A percentile compares a stretch with the other conserved stretches of the same genome.
Evolutionary conservation across 176 grass and related monocot genomes (phyloP).

Genomic region (Carex myosuroides): DNA sequence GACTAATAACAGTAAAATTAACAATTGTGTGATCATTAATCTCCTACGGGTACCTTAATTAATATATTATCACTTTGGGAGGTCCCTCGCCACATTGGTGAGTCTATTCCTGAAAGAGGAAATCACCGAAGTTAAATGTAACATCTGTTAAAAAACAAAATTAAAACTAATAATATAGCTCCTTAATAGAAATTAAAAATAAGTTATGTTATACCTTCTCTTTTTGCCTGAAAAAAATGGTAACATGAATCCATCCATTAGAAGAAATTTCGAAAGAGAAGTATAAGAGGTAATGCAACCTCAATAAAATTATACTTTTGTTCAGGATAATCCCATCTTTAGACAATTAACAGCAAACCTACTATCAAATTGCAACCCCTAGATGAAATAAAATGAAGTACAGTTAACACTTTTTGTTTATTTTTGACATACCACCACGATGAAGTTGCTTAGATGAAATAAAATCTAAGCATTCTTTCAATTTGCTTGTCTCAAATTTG

Average conservation of each 20-base stretch:
- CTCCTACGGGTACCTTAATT: conserved; percentile 67
- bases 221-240: background rate
- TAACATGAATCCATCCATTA: background rate
- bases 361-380: too few relatives aligned
- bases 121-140: conserved; percentile 22
- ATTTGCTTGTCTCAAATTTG: conserved; percentile 87
- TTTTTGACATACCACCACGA: conserved; percentile 61
- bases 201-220: background rate
- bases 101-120: conserved; percentile 67
- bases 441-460: conserved; percentile 98
- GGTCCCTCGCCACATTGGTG: conserved; percentile 73
- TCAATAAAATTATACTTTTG: too few relatives aligned
- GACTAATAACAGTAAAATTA: background rate
- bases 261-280: too few relatives aligned
- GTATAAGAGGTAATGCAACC: too few relatives aligned
- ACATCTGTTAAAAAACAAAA: background rate
- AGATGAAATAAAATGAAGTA: too few relatives aligned
- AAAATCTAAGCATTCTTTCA: conserved; percentile 89
- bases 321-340: too few relatives aligned
- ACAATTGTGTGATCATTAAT: background rate
- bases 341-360: too few relatives aligned
- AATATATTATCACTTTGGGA: conserved; percentile 52
- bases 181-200: background rate
- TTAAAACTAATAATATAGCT: conserved; percentile 7
- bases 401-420: background rate